phyloP scores from a whole-genome alignment of 345 rosid genomes.

The Populus davidiana region DNA sequence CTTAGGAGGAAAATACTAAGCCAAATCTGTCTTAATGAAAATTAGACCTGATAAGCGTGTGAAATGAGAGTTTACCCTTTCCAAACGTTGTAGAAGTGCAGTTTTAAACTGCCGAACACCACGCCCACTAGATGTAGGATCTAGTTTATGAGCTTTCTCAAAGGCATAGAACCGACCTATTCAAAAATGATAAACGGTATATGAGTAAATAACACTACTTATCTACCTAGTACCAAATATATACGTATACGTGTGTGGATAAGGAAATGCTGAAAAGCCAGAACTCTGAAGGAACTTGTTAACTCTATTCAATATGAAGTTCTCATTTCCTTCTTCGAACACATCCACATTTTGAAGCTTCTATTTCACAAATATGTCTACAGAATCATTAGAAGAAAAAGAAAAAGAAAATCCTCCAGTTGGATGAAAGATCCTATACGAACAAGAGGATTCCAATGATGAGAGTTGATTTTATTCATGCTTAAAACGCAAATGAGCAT shows the following conservation, averaged over 20 bases:
- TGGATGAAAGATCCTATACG: too few species aligned
- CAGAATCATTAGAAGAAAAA: too few species aligned
- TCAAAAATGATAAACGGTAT: neutral
- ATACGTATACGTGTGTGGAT: neutral
- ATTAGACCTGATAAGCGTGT: neutral
- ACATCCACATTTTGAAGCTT: neutral
- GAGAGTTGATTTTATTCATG: neutral
- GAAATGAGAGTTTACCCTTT: slow-evolving; percentile 49
- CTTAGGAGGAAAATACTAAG: neutral
- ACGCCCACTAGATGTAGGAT: slow-evolving; percentile 94
- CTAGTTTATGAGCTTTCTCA: slow-evolving; percentile 93
- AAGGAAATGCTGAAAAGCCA: neutral
- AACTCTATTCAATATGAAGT: neutral
- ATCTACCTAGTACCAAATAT: neutral
- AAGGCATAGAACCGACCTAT: slow-evolving; percentile 97
- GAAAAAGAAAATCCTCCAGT: too few species aligned
- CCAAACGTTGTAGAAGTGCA: slow-evolving; percentile 96
- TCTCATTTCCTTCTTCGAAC: neutral
- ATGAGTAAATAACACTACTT: neutral
- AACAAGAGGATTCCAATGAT: too few species aligned
- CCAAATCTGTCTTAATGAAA: neutral
- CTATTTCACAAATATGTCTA: too few species aligned
- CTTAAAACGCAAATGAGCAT: neutral
- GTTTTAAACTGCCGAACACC: slow-evolving; percentile 99
- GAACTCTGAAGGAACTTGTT: neutral